Evolutionary conservation across 352 stramenopile species (phyloP).

Genomic region (Elongisporangium senticosum): DNA sequence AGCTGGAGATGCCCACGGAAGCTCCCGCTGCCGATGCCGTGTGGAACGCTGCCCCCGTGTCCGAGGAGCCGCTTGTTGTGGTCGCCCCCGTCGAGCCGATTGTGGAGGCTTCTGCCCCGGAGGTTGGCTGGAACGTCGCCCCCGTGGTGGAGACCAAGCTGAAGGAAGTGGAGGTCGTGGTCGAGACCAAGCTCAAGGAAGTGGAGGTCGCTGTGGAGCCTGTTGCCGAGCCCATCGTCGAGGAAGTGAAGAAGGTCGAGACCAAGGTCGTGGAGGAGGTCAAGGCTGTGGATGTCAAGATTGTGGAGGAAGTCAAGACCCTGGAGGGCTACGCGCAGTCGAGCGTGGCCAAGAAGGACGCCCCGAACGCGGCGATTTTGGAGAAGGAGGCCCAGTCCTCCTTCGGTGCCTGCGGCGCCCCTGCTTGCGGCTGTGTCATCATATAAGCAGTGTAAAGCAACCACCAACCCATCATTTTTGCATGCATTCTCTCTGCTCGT

Average conservation of each 20-base stretch:
- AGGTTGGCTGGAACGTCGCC: conserved; percentile 1
- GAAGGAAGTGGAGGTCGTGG: conserved; percentile 16
- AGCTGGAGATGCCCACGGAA: conserved; percentile 7
- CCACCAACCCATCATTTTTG: neutral
- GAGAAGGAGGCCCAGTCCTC: conserved; percentile 37
- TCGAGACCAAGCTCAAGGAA: conserved; percentile 25
- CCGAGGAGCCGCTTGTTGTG: conserved; percentile 18
- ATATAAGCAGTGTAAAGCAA: conserved; percentile 41
- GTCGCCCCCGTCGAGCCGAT: conserved; percentile 13
- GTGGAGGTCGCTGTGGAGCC: conserved; percentile 42
- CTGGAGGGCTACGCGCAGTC: conserved; percentile 70
- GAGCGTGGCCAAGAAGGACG: conserved; percentile 55
- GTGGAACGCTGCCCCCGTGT: conserved; percentile 35
- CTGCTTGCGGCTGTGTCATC: conserved; percentile 38
- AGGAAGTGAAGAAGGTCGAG: conserved; percentile 31
- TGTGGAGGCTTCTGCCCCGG: too few species aligned
- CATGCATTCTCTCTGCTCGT: too few species aligned
- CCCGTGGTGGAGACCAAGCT: conserved; percentile 11
- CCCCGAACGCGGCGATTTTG: conserved; percentile 23
- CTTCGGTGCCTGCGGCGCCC: conserved; percentile 41
- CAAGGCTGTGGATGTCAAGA: conserved; percentile 39
- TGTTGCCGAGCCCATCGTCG: conserved; percentile 28
- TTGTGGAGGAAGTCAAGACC: conserved; percentile 31
- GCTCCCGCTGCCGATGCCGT: neutral
- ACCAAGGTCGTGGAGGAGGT: conserved; percentile 34